A percentile compares a stretch with the other conserved stretches of the same genome.
Evolutionary conservation across 2,329 filamentous ascomycete genomes (phyloP).

Genomic region (Cordyceps cateniannulata): DNA sequence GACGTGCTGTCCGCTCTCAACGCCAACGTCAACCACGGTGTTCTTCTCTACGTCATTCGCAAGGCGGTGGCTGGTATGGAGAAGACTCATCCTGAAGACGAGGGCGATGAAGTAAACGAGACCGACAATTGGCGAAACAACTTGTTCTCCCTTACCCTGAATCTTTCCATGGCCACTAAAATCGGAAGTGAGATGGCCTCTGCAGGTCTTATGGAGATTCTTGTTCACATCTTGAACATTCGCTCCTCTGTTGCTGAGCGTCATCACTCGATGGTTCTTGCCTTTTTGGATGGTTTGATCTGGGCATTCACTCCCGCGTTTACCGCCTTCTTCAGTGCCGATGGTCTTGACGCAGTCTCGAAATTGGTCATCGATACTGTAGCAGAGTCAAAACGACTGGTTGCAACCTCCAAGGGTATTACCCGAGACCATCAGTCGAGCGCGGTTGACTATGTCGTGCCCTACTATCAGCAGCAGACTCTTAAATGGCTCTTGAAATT

Average conservation of each 20-base stretch:
- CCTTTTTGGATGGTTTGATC: slow-evolving; percentile 82
- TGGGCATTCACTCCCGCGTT: slow-evolving; percentile 82
- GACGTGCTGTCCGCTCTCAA: slow-evolving; percentile 90
- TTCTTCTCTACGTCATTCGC: slow-evolving; percentile 85
- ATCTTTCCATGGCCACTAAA: slow-evolving; percentile 67
- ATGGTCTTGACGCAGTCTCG: slow-evolving; percentile 86
- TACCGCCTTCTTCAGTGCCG: slow-evolving; percentile 70
- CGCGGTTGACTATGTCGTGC: slow-evolving; percentile 86
- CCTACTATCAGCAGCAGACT: slow-evolving; percentile 88
- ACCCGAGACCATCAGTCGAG: slow-evolving; percentile 63
- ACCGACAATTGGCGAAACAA: slow-evolving; percentile 86
- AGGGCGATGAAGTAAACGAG: slow-evolving; percentile 55
- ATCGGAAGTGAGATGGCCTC: slow-evolving; percentile 79
- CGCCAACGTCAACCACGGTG: slow-evolving; percentile 92
- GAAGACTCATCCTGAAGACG: slow-evolving; percentile 44
- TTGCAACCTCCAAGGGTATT: slow-evolving; percentile 66
- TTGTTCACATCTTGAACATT: slow-evolving; percentile 81
- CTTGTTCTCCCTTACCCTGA: slow-evolving; percentile 79
- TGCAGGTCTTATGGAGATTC: slow-evolving; percentile 80
- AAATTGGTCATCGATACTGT: slow-evolving; percentile 78
- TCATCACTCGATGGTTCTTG: slow-evolving; percentile 75
- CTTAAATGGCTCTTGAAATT: slow-evolving; percentile 94
- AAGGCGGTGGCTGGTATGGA: slow-evolving; percentile 83
- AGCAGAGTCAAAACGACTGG: slow-evolving; percentile 58
- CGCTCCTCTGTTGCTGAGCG: slow-evolving; percentile 76